Percentiles rank a stretch among this genome's conserved stretches.
These are phyloP conservation scores for Rhinocladiella mackenziei DNA, from an alignment of 2,329 filamentous ascomycete genomes.

Conservation along the genomic window DNA sequence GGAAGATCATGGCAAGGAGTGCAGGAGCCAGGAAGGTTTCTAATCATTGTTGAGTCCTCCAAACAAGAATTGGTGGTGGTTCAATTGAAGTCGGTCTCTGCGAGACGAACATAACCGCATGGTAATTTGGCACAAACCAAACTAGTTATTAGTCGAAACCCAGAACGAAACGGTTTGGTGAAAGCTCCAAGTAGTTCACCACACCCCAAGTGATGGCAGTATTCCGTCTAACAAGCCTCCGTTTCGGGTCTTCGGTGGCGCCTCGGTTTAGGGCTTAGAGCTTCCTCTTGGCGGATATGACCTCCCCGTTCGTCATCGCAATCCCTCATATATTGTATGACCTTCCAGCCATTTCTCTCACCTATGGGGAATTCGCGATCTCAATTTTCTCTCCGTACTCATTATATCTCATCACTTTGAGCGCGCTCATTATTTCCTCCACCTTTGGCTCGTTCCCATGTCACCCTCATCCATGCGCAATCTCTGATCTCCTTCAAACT, in stretches of 20 bases:
- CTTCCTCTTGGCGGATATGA: constrained; percentile 9
- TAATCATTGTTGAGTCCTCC: constrained; percentile 4
- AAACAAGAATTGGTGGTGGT: neutral
- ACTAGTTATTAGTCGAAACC: neutral
- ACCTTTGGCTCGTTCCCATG: constrained; percentile 2
- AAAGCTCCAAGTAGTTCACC: too few species aligned
- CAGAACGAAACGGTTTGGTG: constrained; percentile 1
- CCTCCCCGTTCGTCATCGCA: constrained; percentile 20
- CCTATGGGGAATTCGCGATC: constrained; percentile 6
- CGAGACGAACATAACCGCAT: constrained; percentile 14
- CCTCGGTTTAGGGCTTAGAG: neutral
- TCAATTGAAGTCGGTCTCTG: constrained; percentile 14
- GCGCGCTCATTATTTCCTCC: neutral
- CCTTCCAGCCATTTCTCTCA: constrained; percentile 19
- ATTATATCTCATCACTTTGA: neutral
- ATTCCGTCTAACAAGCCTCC: too few species aligned
- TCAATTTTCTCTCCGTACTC: neutral
- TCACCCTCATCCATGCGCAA: constrained; percentile 1
- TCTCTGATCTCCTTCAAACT: constrained; percentile 2
- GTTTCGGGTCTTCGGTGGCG: too few species aligned
- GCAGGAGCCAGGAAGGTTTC: constrained; percentile 18
- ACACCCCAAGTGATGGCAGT: too few species aligned
- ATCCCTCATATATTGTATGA: constrained; percentile 5
- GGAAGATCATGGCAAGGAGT: constrained; percentile 13
- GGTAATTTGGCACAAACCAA: neutral